These are phyloP conservation scores for Annulohypoxylon truncatum DNA, from an alignment of 2,329 filamentous ascomycete genomes.

Conservation along the genomic window DNA sequence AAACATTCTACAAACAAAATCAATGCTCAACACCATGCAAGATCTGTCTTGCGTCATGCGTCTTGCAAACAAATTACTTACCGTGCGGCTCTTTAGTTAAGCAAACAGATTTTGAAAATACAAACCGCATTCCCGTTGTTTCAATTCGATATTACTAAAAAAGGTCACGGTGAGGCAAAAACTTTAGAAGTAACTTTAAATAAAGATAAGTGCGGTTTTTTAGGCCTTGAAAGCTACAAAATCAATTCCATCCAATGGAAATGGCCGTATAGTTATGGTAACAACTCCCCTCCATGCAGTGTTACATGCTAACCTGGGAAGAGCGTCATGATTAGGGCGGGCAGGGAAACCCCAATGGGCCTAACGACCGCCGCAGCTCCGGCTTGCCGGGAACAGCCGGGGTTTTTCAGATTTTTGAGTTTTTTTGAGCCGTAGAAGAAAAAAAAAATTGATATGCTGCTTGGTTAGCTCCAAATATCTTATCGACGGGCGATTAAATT, in stretches of 20 bases:
- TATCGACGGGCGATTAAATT: slow-evolving; percentile 9
- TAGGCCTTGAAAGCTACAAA: slow-evolving; percentile 8
- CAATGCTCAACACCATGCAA: background rate
- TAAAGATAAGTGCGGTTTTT: slow-evolving; percentile 30
- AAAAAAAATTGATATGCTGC: slow-evolving; percentile 36
- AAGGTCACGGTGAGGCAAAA: background rate
- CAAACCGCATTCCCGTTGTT: slow-evolving; percentile 1
- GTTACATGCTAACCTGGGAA: slow-evolving; percentile 34
- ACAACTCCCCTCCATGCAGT: slow-evolving; percentile 32
- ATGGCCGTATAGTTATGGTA: slow-evolving; percentile 6
- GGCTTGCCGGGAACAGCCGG: slow-evolving; percentile 48
- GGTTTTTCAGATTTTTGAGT: slow-evolving; percentile 24
- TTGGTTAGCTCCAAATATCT: slow-evolving; percentile 27
- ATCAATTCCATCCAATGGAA: slow-evolving; percentile 35
- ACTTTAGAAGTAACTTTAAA: background rate
- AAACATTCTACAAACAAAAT: background rate
- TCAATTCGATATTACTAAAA: background rate
- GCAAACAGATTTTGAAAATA: background rate
- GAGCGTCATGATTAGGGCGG: slow-evolving; percentile 41
- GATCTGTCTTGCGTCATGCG: background rate
- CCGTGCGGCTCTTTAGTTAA: background rate
- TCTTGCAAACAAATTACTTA: background rate
- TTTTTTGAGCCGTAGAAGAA: slow-evolving; percentile 30
- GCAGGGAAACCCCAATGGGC: slow-evolving; percentile 25
- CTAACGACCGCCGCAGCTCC: slow-evolving; percentile 44